These are phyloP conservation scores for Nemania serpens DNA, from an alignment of 2,329 filamentous ascomycete genomes.

Conservation along the genomic window DNA sequence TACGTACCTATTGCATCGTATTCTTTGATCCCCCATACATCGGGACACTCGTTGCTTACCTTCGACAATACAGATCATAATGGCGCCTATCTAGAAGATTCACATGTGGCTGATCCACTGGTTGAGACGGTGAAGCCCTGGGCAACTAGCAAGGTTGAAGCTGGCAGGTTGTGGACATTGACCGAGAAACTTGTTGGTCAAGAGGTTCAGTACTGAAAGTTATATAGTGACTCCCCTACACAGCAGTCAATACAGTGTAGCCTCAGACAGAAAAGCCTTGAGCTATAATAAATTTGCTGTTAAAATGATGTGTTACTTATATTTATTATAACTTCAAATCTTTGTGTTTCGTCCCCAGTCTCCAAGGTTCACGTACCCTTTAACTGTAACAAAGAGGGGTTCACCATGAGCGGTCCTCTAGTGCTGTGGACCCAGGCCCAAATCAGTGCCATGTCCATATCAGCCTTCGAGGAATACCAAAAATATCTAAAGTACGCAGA, in stretches of 20 bases:
- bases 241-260: neutral
- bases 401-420: too few species aligned
- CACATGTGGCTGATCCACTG: neutral
- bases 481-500: too few species aligned
- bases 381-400: too few species aligned
- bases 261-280: neutral
- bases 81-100: neutral
- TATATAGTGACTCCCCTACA: neutral
- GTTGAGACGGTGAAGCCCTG: neutral
- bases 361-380: too few species aligned
- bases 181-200: neutral
- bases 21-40: neutral
- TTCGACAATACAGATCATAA: neutral
- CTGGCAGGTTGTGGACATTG: neutral
- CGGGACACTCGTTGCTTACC: neutral
- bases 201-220: neutral
- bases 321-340: too few species aligned
- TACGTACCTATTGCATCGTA: neutral
- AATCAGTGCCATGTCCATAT: too few species aligned
- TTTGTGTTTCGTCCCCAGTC: too few species aligned
- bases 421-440: too few species aligned
- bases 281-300: too few species aligned
- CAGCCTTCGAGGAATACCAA: too few species aligned
- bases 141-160: neutral
- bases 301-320: too few species aligned